Base-by-base conservation (phyloP, 257 asterid genomes). In the Penstemon newberryi region DNA sequence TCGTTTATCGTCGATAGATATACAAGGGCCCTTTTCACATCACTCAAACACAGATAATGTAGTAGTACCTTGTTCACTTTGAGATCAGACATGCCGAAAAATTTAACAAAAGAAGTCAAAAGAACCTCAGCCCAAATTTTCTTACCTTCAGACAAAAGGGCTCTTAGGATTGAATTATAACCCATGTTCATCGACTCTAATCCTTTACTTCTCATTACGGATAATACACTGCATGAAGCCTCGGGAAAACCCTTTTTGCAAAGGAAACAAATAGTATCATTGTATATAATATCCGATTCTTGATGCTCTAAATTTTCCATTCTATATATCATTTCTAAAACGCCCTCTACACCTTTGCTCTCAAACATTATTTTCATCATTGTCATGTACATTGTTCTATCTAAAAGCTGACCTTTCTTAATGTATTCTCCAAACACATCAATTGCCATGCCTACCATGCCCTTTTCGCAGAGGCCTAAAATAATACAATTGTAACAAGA, bases 21-120 rank as follows among this genome's bases (percentile, higher is more conserved):
- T 59, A 59, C 11, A 56, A 84, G 77, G 43, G 89, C 91, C 51
- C 69, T 80, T 63, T 78, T 78, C 41, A 79, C 81, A 46, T 91
- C 74, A 58, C 70, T 79, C 77, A 87, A 72, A 73, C 87, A 85
- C 67, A 88, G 69, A 82, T 77, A 86, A 73, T 80, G 56, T 51
- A 75, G 66, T 37, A 89, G 38, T 64, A 73, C 74, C 74, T 73
- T 55, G 54, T 75, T 76, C 45, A 77, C 92, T 57, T 70, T 42
- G 52, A 78, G 73, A 60, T 85, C 85, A 70, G 73, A 83, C 70
- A 78, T 57, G 52, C 97, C 92, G 55, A 76, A 77, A 25, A 37
- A 69, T 76, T 89, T 93, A 59, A 93, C 53, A 65, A 87, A 93
- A 40, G 78, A 74, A 52, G 85, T 69, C 70, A 90, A 75, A 67